Percentiles rank a stretch among this genome's conserved stretches.
Evolutionary conservation across 129 eudicot genomes (phyloP).

Genomic region (Gnaphalium uliginosum): DNA sequence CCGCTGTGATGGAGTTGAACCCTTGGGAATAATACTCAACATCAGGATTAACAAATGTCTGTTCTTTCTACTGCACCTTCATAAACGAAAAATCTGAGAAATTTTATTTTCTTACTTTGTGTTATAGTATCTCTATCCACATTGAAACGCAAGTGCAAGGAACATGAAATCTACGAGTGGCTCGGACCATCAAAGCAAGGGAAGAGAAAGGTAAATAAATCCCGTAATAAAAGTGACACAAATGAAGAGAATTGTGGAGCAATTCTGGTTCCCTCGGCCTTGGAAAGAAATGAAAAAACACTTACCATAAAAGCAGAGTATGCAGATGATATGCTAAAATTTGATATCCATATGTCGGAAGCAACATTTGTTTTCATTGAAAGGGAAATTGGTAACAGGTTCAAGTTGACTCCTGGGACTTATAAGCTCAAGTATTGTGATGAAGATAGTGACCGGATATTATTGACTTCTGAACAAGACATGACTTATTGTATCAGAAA

Average conservation of each 20-base stretch:
- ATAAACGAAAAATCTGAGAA: not conserved
- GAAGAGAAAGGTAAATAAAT: not conserved
- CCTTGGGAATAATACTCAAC: too few species aligned
- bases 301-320: conserved; percentile 36
- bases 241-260: conserved; percentile 4
- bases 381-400: conserved; percentile 27
- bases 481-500: conserved; percentile 14
- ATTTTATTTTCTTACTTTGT: not conserved
- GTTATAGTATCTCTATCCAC: conserved; percentile 22
- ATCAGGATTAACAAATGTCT: too few species aligned
- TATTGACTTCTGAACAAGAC: conserved; percentile 33
- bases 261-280: not conserved
- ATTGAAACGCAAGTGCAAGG: conserved; percentile 22
- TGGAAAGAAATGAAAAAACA: not conserved
- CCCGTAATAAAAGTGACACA: not conserved
- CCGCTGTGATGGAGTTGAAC: not conserved
- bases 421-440: conserved; percentile 37
- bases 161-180: not conserved
- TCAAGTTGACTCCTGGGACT: conserved; percentile 14
- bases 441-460: conserved; percentile 36
- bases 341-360: conserved; percentile 19
- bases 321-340: conserved; percentile 26
- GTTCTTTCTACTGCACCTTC: not conserved
- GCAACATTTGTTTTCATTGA: conserved; percentile 19
- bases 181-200: not conserved